Evolutionary conservation across 1,139 yeast genomes (phyloP).

Genomic region (Suhomyces taliae): DNA sequence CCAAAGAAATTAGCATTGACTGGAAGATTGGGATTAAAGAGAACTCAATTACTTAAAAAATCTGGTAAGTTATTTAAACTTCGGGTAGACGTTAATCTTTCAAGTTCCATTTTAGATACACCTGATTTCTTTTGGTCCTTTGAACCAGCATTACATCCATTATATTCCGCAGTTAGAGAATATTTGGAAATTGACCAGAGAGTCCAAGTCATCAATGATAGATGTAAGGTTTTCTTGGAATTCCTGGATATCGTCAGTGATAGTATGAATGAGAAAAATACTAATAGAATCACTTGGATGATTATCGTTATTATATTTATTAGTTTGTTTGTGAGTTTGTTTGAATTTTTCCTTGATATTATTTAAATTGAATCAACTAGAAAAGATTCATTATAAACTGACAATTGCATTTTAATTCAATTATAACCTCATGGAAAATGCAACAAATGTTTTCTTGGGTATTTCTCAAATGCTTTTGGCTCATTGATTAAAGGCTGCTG

Average conservation of each 20-base stretch:
- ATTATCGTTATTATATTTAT: constrained; percentile 79
- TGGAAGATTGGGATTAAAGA: constrained; percentile 75
- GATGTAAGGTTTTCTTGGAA: constrained; percentile 92
- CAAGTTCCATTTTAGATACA: constrained; percentile 88
- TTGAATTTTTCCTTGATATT: constrained; percentile 43
- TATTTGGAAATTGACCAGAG: constrained; percentile 93
- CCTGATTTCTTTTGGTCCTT: constrained; percentile 97
- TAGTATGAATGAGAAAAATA: constrained; percentile 88
- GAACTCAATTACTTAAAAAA: constrained; percentile 79
- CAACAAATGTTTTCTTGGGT: too few species aligned
- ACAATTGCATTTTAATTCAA: too few species aligned
- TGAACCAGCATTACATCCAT: constrained; percentile 92
- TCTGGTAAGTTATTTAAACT: constrained; percentile 88
- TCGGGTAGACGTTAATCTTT: constrained; percentile 88
- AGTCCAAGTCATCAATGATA: constrained; percentile 86
- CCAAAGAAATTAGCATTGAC: constrained; percentile 90
- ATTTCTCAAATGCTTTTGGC: too few species aligned
- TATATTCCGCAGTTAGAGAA: constrained; percentile 86
- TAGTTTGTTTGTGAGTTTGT: constrained; percentile 65
- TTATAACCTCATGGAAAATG: too few species aligned
- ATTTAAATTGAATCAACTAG: constrained; percentile 15
- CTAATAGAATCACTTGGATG: constrained; percentile 89
- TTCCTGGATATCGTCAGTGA: constrained; percentile 91
- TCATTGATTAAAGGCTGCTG: too few species aligned
- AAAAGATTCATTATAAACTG: too few species aligned